Percentiles rank a stretch among this genome's conserved stretches.
Conservation (phyloP, 2,329 filamentous ascomycete species). For the Calonectria montana region DNA sequence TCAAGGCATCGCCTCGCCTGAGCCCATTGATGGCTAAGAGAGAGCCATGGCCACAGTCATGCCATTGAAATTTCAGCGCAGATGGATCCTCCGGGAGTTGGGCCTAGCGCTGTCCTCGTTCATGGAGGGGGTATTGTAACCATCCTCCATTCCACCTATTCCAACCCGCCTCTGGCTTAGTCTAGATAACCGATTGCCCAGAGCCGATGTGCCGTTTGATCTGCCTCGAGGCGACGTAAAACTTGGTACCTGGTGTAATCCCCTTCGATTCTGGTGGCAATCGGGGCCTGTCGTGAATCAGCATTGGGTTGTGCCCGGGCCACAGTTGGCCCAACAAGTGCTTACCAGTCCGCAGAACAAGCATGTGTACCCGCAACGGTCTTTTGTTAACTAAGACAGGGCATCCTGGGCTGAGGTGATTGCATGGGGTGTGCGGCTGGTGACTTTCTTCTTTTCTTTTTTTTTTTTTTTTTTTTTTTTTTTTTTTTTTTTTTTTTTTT, state of each 20-base stretch:
- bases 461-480: neutral
- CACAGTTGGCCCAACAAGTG: constrained; percentile 11
- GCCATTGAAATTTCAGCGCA: constrained; percentile 1
- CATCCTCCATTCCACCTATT: neutral
- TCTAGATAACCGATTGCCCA: constrained; percentile 6
- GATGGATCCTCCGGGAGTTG: neutral
- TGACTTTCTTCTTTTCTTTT: neutral
- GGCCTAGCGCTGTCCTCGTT: neutral
- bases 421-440: constrained; percentile 4
- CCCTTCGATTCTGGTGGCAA: neutral
- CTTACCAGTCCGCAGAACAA: constrained; percentile 22
- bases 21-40: neutral
- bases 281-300: neutral
- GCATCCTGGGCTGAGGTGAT: constrained; percentile 20
- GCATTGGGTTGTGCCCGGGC: neutral
- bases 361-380: constrained; percentile 19
- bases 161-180: constrained; percentile 1
- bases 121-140: neutral
- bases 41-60: constrained; percentile 4
- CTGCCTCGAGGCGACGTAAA: neutral
- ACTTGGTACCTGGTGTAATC: neutral
- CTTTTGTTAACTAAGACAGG: constrained; percentile 21
- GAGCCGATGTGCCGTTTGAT: constrained; percentile 2
- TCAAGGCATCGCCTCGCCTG: neutral
- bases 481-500: neutral